A percentile compares a stretch with the other conserved stretches of the same genome.
These are phyloP conservation scores for Metarhizium guizhouense DNA, from an alignment of 2,329 filamentous ascomycete genomes.

Conservation along the genomic window DNA sequence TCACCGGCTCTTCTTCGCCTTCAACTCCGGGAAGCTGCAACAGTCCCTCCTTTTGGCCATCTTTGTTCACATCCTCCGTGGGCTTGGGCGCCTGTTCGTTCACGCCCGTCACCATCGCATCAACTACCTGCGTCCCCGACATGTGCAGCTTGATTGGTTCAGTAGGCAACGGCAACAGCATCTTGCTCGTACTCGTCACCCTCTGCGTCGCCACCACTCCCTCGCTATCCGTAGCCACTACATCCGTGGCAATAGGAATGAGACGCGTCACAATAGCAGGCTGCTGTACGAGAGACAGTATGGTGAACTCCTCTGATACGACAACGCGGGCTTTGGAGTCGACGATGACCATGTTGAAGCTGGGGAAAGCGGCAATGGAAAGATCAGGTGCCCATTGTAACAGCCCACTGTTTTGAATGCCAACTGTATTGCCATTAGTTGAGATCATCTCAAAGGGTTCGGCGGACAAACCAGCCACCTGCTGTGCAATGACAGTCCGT, in stretches of 20 bases:
- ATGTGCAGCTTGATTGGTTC: not conserved
- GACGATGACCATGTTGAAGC: constrained; percentile 14
- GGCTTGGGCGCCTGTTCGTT: not conserved
- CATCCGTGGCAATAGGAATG: not conserved
- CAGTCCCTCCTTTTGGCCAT: not conserved
- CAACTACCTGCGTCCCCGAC: not conserved
- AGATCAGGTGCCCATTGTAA: constrained; percentile 13
- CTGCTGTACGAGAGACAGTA: not conserved
- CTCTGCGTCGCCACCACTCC: not conserved
- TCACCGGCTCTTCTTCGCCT: not conserved
- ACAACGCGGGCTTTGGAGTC: constrained; percentile 6
- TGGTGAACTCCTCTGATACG: not conserved
- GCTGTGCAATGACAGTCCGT: constrained; percentile 12
- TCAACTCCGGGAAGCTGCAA: not conserved
- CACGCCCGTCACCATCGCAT: not conserved
- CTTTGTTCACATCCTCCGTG: not conserved
- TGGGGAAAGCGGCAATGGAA: constrained; percentile 12
- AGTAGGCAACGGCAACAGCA: not conserved
- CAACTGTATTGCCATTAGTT: constrained; percentile 5
- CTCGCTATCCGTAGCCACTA: not conserved
- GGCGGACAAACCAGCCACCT: constrained; percentile 11
- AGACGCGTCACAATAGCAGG: not conserved
- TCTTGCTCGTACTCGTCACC: not conserved
- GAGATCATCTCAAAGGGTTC: not conserved
- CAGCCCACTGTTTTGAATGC: constrained; percentile 12